Evolutionary conservation across 495 filamentous ascomycete genomes (phyloP).

Genomic region (Neurospora cerealis): DNA sequence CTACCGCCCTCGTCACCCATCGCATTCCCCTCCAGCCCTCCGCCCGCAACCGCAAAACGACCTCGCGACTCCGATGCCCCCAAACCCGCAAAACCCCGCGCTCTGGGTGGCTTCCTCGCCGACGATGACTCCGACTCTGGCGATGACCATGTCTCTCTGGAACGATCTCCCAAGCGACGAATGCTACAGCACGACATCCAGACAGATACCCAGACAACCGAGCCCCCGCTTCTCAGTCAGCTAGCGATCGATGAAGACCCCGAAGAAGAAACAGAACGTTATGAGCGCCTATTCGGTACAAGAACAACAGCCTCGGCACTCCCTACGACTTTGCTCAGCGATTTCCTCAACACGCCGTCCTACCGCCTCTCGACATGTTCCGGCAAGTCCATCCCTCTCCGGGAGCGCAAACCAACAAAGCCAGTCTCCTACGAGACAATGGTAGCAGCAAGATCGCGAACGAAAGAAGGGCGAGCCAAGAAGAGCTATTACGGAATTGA

Average conservation of each 20-base stretch:
- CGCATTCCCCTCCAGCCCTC: slow-evolving; percentile 45
- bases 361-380: slow-evolving; percentile 54
- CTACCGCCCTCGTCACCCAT: slow-evolving; percentile 51
- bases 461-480: slow-evolving; percentile 59
- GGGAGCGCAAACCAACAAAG: slow-evolving; percentile 35
- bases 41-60: slow-evolving; percentile 34
- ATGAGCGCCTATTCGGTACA: slow-evolving; percentile 17
- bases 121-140: slow-evolving; percentile 38
- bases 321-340: slow-evolving; percentile 1
- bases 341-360: slow-evolving; percentile 10
- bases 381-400: slow-evolving; percentile 50
- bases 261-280: slow-evolving; percentile 17
- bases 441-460: slow-evolving; percentile 57
- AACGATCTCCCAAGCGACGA: slow-evolving; percentile 31
- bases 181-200: slow-evolving; percentile 15
- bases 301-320: not conserved
- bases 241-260: slow-evolving; percentile 7
- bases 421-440: slow-evolving; percentile 55
- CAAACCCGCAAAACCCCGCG: slow-evolving; percentile 18
- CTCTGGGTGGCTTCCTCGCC: slow-evolving; percentile 31
- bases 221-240: slow-evolving; percentile 3
- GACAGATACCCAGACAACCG: not conserved
- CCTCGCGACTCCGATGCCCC: slow-evolving; percentile 10
- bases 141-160: slow-evolving; percentile 15
- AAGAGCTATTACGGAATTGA: slow-evolving; percentile 86